Evolutionary conservation across 164 flowering plant genomes (phyloP).

Genomic region (Protea cynaroides): DNA sequence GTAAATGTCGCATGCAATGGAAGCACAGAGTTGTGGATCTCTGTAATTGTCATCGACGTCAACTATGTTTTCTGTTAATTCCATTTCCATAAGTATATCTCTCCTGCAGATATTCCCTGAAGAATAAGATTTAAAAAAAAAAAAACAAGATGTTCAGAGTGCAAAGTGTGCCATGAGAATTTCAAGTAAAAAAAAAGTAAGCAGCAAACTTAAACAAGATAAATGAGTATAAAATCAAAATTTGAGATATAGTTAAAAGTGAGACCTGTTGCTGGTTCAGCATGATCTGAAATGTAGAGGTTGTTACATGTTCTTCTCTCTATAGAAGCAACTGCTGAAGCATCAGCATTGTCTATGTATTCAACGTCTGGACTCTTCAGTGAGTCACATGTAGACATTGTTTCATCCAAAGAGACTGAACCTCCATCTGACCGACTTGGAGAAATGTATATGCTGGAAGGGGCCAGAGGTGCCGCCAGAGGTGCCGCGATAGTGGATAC

Average conservation of each 20-base stretch:
- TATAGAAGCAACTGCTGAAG: constrained; percentile 45
- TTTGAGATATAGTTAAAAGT: not conserved
- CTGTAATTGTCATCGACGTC: constrained; percentile 43
- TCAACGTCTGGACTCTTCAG: constrained; percentile 89
- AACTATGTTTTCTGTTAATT: constrained; percentile 32
- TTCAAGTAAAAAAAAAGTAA: not conserved
- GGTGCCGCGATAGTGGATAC: constrained; percentile 13
- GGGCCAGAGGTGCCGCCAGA: constrained; percentile 21
- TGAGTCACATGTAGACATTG: constrained; percentile 87
- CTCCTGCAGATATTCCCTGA: constrained; percentile 49
- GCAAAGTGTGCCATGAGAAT: not conserved
- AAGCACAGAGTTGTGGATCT: constrained; percentile 88
- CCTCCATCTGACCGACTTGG: constrained; percentile 52
- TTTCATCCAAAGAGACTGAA: constrained; percentile 80
- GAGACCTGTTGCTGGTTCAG: constrained; percentile 40
- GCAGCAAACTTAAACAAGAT: not conserved
- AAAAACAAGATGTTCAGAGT: not conserved
- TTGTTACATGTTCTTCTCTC: constrained; percentile 55
- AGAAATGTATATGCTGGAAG: constrained; percentile 41
- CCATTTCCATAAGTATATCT: constrained; percentile 42
- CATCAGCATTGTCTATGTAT: constrained; percentile 62
- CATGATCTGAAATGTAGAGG: constrained; percentile 58
- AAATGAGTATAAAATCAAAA: not conserved
- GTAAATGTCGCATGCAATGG: constrained; percentile 90
- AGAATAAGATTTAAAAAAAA: constrained; percentile 3